A percentile compares a stretch with the other conserved stretches of the same genome.
phyloP scores from a whole-genome alignment of 2,329 filamentous ascomycete genomes.

The Hirsutella minnesotensis region DNA sequence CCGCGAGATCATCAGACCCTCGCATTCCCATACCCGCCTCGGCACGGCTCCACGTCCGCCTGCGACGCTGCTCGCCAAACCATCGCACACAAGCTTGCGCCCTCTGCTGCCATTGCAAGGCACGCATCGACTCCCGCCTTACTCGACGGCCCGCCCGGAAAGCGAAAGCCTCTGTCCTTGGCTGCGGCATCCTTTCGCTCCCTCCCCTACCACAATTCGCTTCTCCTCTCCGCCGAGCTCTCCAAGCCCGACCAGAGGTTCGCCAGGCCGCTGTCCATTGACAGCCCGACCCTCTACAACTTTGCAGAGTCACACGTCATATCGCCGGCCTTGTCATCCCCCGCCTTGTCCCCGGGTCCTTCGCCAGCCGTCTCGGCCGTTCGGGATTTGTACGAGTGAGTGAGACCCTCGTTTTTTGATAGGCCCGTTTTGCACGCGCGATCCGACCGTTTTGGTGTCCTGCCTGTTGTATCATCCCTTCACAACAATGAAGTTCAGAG shows the following conservation, averaged over 20 bases:
- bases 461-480: neutral
- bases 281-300: constrained; percentile 52
- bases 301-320: constrained; percentile 19
- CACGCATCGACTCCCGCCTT: neutral
- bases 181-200: constrained; percentile 31
- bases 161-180: constrained; percentile 48
- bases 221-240: constrained; percentile 22
- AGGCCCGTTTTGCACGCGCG: no score
- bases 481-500: neutral
- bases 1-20: constrained; percentile 2
- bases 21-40: constrained; percentile 12
- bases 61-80: no score
- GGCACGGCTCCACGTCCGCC: constrained; percentile 7
- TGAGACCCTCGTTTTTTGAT: no score
- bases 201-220: constrained; percentile 8
- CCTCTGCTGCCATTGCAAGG: constrained; percentile 8
- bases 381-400: no score
- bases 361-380: no score
- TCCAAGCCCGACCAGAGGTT: constrained; percentile 40
- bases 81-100: constrained; percentile 2
- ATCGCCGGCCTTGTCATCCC: neutral
- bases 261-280: constrained; percentile 41
- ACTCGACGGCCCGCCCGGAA: constrained; percentile 25
- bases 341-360: neutral
- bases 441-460: neutral